Base-by-base conservation (phyloP, 768 basidiomycete species). In the Hygrophoropsis aurantiaca region DNA sequence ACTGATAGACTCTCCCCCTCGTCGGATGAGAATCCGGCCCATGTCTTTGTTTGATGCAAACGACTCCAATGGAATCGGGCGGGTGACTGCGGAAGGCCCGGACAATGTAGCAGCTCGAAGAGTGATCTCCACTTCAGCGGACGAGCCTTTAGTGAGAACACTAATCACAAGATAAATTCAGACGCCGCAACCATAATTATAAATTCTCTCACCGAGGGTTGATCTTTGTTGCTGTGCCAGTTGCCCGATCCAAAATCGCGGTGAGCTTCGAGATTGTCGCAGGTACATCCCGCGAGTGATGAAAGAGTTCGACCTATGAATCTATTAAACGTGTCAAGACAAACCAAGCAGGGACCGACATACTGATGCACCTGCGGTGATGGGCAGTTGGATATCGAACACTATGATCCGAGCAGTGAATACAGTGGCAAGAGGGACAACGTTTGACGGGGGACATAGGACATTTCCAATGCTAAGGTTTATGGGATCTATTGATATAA, bases 1-100 rank as follows among this genome's bases (percentile, higher is more conserved):
- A 32, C 85, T 92, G 50, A 99, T 88, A 0, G 97, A 97, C 70
- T 97, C 94, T 1, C 97, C 97, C 24, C 82, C 84, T 44, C 95
- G 73, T 36, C 97, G 74, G 48, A 99, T 73, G 52, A 99, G 61
- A 42, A 99, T 79, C 39, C 97, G 72, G 0, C 97, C 97, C 97
- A 98, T 97, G 46, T 94, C 90, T 67, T 98, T 99, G 69, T 94
- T 98, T 6, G 70, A 69, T 1, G 82, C 67, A 55, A 97, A 95
- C 2, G 89, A 78, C 61, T 98, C 97, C 13, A 98, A 60, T 11
- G 97, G 90, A 20, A 97, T 86, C 2, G 84, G 77, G 7, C 81
- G 73, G 13, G 73, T 69, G 26, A 66, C 60, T 0, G 73, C 52
- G 10, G 69, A 58, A 8, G 75, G 62, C 9, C 80, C 79, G 5